A percentile compares a stretch with the other conserved stretches of the same genome.
Conservation (phyloP, 306 rosid genomes). For the Morella rubra region DNA sequence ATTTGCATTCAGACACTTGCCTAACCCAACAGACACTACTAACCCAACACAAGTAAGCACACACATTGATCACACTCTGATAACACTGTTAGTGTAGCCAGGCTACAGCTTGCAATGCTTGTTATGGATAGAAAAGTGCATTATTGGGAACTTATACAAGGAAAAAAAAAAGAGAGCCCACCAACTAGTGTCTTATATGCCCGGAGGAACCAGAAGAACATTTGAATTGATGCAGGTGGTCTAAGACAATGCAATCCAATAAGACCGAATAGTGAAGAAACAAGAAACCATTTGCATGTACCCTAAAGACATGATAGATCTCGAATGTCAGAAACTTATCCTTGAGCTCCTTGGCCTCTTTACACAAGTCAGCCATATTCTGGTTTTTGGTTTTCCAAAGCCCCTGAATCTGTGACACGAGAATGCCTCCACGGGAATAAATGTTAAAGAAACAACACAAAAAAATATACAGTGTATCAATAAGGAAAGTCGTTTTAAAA, state of each 20-base stretch:
- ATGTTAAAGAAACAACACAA: constrained; percentile 1
- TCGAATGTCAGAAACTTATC: constrained; percentile 59
- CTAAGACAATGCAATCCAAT: not conserved
- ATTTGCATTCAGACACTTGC: constrained; percentile 5
- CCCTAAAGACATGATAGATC: constrained; percentile 73
- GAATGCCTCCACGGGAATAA: constrained; percentile 3
- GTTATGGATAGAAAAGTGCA: not conserved
- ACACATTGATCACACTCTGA: not conserved
- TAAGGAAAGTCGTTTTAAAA: not conserved
- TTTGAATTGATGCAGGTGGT: not conserved
- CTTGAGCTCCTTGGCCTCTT: constrained; percentile 57
- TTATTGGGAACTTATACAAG: not conserved
- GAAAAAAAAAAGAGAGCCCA: not conserved
- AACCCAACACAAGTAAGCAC: not conserved
- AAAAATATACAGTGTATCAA: not conserved
- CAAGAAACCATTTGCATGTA: constrained; percentile 29
- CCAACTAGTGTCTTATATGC: not conserved
- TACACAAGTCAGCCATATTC: constrained; percentile 65
- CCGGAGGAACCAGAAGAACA: not conserved
- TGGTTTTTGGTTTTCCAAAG: constrained; percentile 62
- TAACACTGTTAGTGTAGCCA: not conserved
- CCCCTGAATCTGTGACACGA: constrained; percentile 61
- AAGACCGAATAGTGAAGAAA: constrained; percentile 4
- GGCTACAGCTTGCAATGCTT: not conserved
- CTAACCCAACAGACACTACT: too few species aligned